Conservation (phyloP, 1,284 basidiomycete genomes). For the Athelia sp. region DNA sequence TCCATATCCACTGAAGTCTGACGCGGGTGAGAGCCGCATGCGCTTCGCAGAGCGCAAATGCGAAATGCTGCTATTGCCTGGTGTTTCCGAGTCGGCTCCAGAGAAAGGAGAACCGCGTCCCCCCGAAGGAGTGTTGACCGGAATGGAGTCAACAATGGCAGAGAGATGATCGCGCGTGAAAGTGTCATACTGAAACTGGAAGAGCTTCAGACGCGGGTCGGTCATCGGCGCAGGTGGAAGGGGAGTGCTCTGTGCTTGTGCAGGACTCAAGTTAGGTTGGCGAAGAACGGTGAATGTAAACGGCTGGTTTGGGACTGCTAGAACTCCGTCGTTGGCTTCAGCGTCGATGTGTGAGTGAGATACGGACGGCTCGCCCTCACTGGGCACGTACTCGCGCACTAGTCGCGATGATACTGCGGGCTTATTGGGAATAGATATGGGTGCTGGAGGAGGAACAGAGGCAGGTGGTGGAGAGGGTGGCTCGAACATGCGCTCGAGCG, state of each 20-base stretch:
- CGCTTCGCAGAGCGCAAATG: constrained; percentile 70
- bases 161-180: constrained; percentile 90
- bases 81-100: constrained; percentile 35
- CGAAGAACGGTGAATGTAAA: constrained; percentile 74
- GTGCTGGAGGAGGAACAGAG: too few relatives aligned
- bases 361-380: constrained; percentile 6
- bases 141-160: constrained; percentile 87
- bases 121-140: constrained; percentile 61
- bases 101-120: constrained; percentile 23
- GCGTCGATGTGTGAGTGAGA: too few relatives aligned
- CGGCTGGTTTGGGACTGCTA: constrained; percentile 48
- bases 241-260: constrained; percentile 49
- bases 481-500: constrained; percentile 86
- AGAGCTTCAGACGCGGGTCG: constrained; percentile 77
- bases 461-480: constrained; percentile 77
- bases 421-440: constrained; percentile 18
- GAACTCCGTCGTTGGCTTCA: too few relatives aligned
- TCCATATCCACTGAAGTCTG: constrained; percentile 41
- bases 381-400: constrained; percentile 23
- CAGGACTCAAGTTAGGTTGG: constrained; percentile 33
- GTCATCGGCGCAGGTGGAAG: constrained; percentile 44
- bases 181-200: constrained; percentile 91
- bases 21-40: constrained; percentile 61
- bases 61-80: constrained; percentile 20
- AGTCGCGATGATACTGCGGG: constrained; percentile 31